Evolutionary conservation across 2,329 filamentous ascomycete species (phyloP).

Genomic region (Alternaria gaisen): DNA sequence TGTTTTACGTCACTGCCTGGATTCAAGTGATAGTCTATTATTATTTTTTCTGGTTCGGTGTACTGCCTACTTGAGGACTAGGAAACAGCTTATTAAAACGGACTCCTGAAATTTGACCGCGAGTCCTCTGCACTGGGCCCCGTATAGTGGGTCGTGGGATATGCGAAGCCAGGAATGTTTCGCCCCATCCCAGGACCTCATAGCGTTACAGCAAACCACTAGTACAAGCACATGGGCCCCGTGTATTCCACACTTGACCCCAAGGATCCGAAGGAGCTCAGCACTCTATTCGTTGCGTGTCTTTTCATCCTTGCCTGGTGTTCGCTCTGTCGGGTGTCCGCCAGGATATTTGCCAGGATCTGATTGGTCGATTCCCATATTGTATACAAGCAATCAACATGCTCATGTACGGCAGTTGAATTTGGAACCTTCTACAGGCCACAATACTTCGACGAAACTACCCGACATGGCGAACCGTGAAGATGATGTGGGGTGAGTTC

Average conservation of each 20-base stretch:
- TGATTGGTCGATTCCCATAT: conserved; percentile 2
- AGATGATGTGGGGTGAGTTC: background rate
- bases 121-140: background rate
- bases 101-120: background rate
- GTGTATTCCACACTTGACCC: background rate
- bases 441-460: background rate
- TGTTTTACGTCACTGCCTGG: background rate
- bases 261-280: background rate
- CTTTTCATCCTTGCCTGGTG: background rate
- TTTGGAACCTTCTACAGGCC: background rate
- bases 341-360: background rate
- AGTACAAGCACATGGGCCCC: background rate
- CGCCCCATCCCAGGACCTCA: background rate
- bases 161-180: background rate
- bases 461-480: background rate
- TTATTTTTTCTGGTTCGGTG: background rate
- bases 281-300: background rate
- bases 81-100: background rate
- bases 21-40: background rate
- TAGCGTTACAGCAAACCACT: background rate
- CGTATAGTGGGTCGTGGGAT: background rate
- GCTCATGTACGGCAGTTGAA: conserved; percentile 8
- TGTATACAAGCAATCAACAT: conserved; percentile 5
- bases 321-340: background rate
- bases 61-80: no score